A percentile compares a stretch with the other conserved stretches of the same genome.
Evolutionary conservation across 2,329 filamentous ascomycete species (phyloP).

Genomic region (Calonectria honghensis): DNA sequence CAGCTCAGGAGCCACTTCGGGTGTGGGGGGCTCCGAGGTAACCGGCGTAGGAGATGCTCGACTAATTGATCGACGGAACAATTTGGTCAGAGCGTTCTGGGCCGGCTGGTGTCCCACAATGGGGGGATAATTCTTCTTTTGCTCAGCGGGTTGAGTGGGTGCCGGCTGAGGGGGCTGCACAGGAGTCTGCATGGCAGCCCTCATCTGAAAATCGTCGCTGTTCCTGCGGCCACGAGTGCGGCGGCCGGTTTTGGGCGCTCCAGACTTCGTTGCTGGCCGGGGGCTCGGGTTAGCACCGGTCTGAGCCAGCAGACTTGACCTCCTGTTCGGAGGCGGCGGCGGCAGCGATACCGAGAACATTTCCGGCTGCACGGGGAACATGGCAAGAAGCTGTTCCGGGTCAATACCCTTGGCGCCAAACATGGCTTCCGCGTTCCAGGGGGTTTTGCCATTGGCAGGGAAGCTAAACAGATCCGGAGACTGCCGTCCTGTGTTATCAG

Average conservation of each 20-base stretch:
- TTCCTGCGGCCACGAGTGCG: slow-evolving; percentile 48
- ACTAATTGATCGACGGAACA: slow-evolving; percentile 71
- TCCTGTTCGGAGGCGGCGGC: slow-evolving; percentile 70
- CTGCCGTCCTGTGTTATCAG: slow-evolving; percentile 55
- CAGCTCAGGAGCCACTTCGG: slow-evolving; percentile 43
- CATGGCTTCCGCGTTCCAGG: slow-evolving; percentile 70
- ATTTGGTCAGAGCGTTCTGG: slow-evolving; percentile 67
- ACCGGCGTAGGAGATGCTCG: slow-evolving; percentile 51
- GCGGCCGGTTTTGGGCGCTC: slow-evolving; percentile 45
- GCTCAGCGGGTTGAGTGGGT: slow-evolving; percentile 51
- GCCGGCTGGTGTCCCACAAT: slow-evolving; percentile 66
- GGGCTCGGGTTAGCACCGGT: slow-evolving; percentile 58
- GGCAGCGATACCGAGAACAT: slow-evolving; percentile 62
- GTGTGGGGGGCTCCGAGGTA: slow-evolving; percentile 38
- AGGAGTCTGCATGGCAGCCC: slow-evolving; percentile 53
- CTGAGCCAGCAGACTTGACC: slow-evolving; percentile 72
- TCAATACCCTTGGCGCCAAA: slow-evolving; percentile 62
- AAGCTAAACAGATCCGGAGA: slow-evolving; percentile 75
- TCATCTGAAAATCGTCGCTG: slow-evolving; percentile 58
- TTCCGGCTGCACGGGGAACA: slow-evolving; percentile 65
- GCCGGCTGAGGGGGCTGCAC: slow-evolving; percentile 50
- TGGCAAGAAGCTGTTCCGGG: slow-evolving; percentile 67
- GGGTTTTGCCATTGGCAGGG: slow-evolving; percentile 61
- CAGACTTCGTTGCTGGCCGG: slow-evolving; percentile 45
- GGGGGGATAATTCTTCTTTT: slow-evolving; percentile 69